A percentile compares a stretch with the other conserved stretches of the same genome.
Evolutionary conservation across 148 eudicot species (phyloP).

Genomic region (Selenicereus undatus): DNA sequence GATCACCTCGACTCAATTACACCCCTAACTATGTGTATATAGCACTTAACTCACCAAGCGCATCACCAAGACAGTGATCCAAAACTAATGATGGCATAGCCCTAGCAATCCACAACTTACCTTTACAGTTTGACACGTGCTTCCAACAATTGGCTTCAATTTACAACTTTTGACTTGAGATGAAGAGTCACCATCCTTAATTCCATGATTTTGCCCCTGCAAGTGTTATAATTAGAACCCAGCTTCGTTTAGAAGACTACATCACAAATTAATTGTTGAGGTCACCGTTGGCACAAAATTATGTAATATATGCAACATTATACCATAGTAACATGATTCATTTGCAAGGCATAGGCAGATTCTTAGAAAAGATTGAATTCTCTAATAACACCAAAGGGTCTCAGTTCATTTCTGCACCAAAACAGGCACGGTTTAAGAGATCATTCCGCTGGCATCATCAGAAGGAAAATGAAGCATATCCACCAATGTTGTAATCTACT

Average conservation of each 20-base stretch:
- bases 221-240: constrained; percentile 12
- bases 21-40: neutral
- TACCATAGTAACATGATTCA: neutral
- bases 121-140: constrained; percentile 23
- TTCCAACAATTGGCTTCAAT: constrained; percentile 30
- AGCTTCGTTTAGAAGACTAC: constrained; percentile 7
- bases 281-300: neutral
- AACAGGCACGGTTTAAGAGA: too few species aligned
- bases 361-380: neutral
- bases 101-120: constrained; percentile 19
- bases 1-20: neutral
- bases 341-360: neutral
- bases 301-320: neutral
- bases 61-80: neutral
- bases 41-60: neutral
- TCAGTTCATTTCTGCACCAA: neutral
- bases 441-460: too few species aligned
- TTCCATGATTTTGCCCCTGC: constrained; percentile 20
- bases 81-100: neutral
- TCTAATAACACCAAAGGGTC: neutral
- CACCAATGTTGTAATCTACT: neutral
- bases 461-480: neutral
- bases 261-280: neutral
- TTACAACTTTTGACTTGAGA: constrained; percentile 26
- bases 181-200: constrained; percentile 25